Percentiles rank a stretch among this genome's conserved stretches.
These are phyloP conservation scores for Dichomitus squalens DNA, from an alignment of 1,284 basidiomycete species.

Conservation along the genomic window DNA sequence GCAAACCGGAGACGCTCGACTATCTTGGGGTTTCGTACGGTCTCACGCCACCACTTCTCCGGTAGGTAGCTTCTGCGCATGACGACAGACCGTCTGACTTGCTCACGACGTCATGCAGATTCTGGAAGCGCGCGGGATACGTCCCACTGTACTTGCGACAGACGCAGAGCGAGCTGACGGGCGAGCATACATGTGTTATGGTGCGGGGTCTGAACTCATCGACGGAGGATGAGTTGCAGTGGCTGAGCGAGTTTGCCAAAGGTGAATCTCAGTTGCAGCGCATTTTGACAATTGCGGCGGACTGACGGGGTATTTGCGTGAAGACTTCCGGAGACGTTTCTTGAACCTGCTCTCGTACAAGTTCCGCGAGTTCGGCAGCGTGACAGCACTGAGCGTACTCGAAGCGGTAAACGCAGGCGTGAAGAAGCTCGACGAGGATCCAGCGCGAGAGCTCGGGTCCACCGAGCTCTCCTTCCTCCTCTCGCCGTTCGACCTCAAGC, in stretches of 20 bases:
- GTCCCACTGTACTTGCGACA: conserved; percentile 93
- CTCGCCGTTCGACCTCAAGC: conserved; percentile 95
- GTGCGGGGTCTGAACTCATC: conserved; percentile 79
- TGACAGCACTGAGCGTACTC: conserved; percentile 86
- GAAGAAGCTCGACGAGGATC: conserved; percentile 51
- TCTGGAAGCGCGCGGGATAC: conserved; percentile 96
- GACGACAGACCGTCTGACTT: no score
- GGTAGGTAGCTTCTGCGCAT: conserved; percentile 41
- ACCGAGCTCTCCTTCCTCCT: conserved; percentile 76
- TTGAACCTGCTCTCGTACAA: conserved; percentile 89
- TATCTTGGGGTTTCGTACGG: conserved; percentile 98
- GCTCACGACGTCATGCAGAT: conserved; percentile 45
- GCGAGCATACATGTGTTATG: conserved; percentile 97
- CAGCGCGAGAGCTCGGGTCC: conserved; percentile 53
- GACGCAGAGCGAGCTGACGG: conserved; percentile 93
- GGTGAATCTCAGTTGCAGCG: conserved; percentile 49
- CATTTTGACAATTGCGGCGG: background rate
- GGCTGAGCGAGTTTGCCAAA: conserved; percentile 90
- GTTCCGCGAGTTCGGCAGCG: conserved; percentile 91
- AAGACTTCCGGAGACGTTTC: conserved; percentile 94
- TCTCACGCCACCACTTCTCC: conserved; percentile 84
- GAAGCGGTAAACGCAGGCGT: conserved; percentile 79
- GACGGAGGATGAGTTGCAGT: conserved; percentile 62
- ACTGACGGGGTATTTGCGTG: background rate
- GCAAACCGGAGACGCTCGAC: conserved; percentile 89